Evolutionary conservation across 1,284 basidiomycete species (phyloP).

Genomic region (Chalciporus sp.): DNA sequence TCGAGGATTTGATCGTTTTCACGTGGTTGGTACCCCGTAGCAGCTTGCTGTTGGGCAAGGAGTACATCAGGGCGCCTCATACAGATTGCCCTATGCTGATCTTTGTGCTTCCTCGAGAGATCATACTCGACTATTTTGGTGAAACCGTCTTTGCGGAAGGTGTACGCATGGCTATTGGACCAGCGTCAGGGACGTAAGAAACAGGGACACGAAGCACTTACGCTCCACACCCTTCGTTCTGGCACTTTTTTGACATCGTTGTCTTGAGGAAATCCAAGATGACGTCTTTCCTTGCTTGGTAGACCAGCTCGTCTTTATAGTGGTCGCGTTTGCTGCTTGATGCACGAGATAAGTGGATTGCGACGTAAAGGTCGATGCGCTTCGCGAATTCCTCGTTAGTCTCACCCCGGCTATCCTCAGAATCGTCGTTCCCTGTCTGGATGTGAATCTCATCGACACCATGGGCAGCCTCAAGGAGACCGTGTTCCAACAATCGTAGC

Average conservation of each 20-base stretch:
- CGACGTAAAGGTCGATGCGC: slow-evolving; percentile 77
- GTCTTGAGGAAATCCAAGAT: slow-evolving; percentile 84
- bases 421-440: slow-evolving; percentile 41
- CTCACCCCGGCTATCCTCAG: slow-evolving; percentile 45
- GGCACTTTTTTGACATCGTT: slow-evolving; percentile 73
- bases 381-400: slow-evolving; percentile 67
- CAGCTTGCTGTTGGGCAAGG: slow-evolving; percentile 44
- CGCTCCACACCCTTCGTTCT: slow-evolving; percentile 77
- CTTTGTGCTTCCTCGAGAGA: slow-evolving; percentile 80
- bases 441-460: slow-evolving; percentile 68
- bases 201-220: slow-evolving; percentile 47
- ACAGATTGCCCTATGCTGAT: slow-evolving; percentile 55
- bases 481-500: slow-evolving; percentile 87
- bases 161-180: slow-evolving; percentile 69
- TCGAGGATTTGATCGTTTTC: slow-evolving; percentile 49
- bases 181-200: slow-evolving; percentile 5
- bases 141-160: slow-evolving; percentile 92
- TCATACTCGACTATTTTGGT: slow-evolving; percentile 96
- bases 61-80: slow-evolving; percentile 76
- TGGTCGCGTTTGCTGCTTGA: slow-evolving; percentile 71
- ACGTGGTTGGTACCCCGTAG: slow-evolving; percentile 20
- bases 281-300: slow-evolving; percentile 83
- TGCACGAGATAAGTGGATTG: slow-evolving; percentile 60
- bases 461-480: slow-evolving; percentile 83
- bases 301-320: slow-evolving; percentile 90